Base-by-base conservation (phyloP, 148 eudicot genomes). In the Cornus kousa region DNA sequence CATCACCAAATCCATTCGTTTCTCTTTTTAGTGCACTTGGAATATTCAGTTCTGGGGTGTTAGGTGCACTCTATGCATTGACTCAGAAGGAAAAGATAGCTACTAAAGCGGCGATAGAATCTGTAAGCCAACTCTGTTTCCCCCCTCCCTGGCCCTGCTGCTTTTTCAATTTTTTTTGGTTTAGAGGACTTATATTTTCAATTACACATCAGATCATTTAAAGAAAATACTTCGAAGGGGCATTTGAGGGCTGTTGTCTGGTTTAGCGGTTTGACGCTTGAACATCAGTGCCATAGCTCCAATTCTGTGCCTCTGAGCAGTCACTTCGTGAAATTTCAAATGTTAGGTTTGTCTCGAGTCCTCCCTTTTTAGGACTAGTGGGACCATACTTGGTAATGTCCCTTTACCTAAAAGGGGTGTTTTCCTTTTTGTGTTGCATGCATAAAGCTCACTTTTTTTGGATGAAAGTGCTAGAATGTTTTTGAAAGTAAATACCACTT, bases 11-110 rank as follows among this genome's bases (percentile, higher is more conserved):
- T 83, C 83, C 90, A 35, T 86, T 92, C 75, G 69, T 93, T 24
- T 84, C 91, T 64, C 81, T 95, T 78, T 82, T 92, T 39, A 93
- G 89, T 84, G 93, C 88, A 66, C 74, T 93, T 73, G 99, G 99
- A 71, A 78, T 90, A 67, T 79, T 93, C 59, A 84, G 93, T 55
- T 80, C 94, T 4, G 95, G 97, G 37, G 86, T 88, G 77, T 89
- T 95, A 77, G 95, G 91, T 84, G 94, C 96, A 33, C 80, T 95
- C 37, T 95, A 87, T 82, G 93, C 92, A 57, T 76, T 86, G 79
- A 85, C 93, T 78, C 87, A 50, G 72, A 91, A 95, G 80, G 97
- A 93, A 71, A 95, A 93, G 82, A 84, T 76, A 14, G 57, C 85
- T 73, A 72, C 83, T 43, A 92, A 89, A 76, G 91, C 85, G 62